Evolutionary conservation across 116 monocot genomes (phyloP).

Genomic region (Zostera marina): DNA sequence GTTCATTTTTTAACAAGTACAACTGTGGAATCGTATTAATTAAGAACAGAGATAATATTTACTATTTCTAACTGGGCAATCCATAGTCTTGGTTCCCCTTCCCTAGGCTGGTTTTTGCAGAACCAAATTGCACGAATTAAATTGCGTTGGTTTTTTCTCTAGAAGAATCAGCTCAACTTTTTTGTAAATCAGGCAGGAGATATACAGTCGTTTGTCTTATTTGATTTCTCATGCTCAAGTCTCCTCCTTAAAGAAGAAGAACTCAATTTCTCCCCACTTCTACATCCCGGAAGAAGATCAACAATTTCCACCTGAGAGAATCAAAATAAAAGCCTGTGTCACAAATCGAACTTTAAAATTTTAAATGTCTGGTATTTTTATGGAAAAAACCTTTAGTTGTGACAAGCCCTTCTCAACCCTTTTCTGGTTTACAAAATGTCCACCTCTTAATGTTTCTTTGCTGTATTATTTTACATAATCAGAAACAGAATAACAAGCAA

Average conservation of each 20-base stretch:
- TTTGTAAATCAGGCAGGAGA: too few relatives aligned
- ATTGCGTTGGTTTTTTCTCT: too few relatives aligned
- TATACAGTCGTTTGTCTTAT: background rate
- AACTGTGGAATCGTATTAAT: too few relatives aligned
- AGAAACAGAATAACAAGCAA: background rate
- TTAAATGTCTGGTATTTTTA: background rate
- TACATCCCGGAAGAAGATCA: constrained; percentile 35
- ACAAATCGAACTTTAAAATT: background rate
- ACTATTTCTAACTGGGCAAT: too few relatives aligned
- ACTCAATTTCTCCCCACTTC: constrained; percentile 37
- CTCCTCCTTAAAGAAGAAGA: constrained; percentile 25
- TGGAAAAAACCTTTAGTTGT: constrained; percentile 28
- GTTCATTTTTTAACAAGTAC: too few relatives aligned
- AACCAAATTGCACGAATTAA: too few relatives aligned
- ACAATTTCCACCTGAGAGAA: constrained; percentile 40
- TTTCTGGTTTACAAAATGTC: constrained; percentile 41
- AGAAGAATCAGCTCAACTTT: too few relatives aligned
- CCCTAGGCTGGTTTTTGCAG: too few relatives aligned
- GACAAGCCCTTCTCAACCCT: constrained; percentile 50
- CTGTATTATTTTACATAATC: constrained; percentile 9
- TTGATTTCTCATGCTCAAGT: constrained; percentile 10
- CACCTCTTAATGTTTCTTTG: constrained; percentile 59
- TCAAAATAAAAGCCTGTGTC: background rate
- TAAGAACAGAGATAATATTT: too few relatives aligned
- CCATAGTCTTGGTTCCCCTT: too few relatives aligned